A percentile compares a stretch with the other conserved stretches of the same genome.
Conservation (phyloP, 1,284 basidiomycete genomes). For the Cerioporus squamosus region DNA sequence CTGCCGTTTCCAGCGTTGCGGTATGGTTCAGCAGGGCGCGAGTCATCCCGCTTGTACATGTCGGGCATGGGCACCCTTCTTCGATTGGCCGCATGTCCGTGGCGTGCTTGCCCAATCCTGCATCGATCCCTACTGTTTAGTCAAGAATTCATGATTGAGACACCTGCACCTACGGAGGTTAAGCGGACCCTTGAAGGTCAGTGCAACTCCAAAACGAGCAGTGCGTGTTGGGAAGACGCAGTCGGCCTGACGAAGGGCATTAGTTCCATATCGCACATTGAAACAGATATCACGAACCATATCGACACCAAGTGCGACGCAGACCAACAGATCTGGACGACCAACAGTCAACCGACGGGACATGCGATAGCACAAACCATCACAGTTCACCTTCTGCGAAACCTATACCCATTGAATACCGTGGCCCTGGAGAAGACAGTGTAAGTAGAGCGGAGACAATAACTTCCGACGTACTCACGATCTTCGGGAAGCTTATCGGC, state of each 20-base stretch:
- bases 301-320: constrained; percentile 86
- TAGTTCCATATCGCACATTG: background rate
- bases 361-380: background rate
- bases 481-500: constrained; percentile 74
- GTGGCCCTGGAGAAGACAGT: constrained; percentile 59
- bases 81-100: constrained; percentile 75
- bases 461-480: constrained; percentile 48
- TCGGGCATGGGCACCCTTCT: constrained; percentile 77
- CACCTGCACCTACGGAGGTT: constrained; percentile 63
- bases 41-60: constrained; percentile 66
- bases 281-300: constrained; percentile 57
- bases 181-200: constrained; percentile 78
- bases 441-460: background rate
- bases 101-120: constrained; percentile 71
- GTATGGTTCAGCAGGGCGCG: constrained; percentile 76
- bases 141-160: background rate
- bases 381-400: constrained; percentile 80
- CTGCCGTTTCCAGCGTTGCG: constrained; percentile 76
- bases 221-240: constrained; percentile 90
- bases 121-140: background rate
- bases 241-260: constrained; percentile 59
- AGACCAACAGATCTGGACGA: constrained; percentile 75
- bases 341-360: background rate
- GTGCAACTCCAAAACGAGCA: constrained; percentile 84
- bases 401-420: constrained; percentile 88